Evolutionary conservation across 2,329 filamentous ascomycete genomes (phyloP), one percentile per base, ranked within the genome.

Genomic region (Nemania serpens): DNA sequence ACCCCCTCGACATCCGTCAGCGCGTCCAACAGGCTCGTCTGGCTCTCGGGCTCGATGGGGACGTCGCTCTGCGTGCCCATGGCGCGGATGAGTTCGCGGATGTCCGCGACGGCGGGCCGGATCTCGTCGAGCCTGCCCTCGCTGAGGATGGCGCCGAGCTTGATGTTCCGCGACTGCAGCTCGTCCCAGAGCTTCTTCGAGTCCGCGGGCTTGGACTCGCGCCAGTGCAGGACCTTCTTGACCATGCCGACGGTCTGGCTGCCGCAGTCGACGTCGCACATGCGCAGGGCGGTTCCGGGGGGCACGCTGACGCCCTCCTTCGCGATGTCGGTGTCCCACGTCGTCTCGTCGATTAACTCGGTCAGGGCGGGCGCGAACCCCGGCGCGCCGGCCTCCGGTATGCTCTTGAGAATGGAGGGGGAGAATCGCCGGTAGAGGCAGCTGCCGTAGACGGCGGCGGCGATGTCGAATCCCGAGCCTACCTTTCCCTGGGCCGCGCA

Each of bases 401-500:
- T 76, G 1, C 75, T 76, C 54, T 83, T 80, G 1, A 99, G 82
- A 12, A 97, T 81, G 0, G 82, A 79, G 0, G 95, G 93, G 0
- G 91, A 94, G 79, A 99, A 99, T n/a, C 95, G 89, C 18, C 90
- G 86, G 81, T 99, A 99, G 11, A 90, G 81, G 74, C 92, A 97
- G 15, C 91, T 93, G 15, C 95, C 95, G 75, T 92, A 97, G 15
- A 97, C 92, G 17, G 95, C 95, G 25, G 91, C 89, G 0, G 94
- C 95, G 54, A 99, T 90, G 74, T 99, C 95, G 74, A 99, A 99
- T 18, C 95, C 95, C 0, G 91, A 95, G 51, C 95, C 95, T 17
- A 99, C 88, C 77, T 99, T 99, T 22, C 95, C 95, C 78, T 99
- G 95, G 0, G 95, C 95, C 1, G 94, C 92, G 73, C 94, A 97